A percentile compares a stretch with the other conserved stretches of the same genome.
phyloP scores from a whole-genome alignment of 1,284 basidiomycete genomes.

The Sparassis latifolia region DNA sequence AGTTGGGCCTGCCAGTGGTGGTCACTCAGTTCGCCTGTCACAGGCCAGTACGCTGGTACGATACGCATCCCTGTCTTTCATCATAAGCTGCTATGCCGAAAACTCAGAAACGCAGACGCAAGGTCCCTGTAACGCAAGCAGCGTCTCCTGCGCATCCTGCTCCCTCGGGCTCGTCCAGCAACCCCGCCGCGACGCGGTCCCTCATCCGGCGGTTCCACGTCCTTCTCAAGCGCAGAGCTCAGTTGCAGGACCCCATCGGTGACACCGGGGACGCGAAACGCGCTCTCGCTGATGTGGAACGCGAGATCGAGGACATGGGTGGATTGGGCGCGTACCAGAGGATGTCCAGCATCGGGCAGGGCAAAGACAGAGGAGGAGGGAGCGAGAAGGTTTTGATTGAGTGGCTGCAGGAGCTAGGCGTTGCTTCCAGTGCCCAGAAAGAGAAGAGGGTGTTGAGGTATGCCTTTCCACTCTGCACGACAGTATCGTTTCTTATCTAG shows the following conservation, averaged over 20 bases:
- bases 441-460: slow-evolving; percentile 35
- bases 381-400: slow-evolving; percentile 71
- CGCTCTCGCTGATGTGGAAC: slow-evolving; percentile 44
- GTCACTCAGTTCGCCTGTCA: too few relatives aligned
- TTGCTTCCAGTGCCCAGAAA: slow-evolving; percentile 25
- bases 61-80: too few relatives aligned
- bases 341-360: slow-evolving; percentile 78
- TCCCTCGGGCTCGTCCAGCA: slow-evolving; percentile 30
- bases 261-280: slow-evolving; percentile 14
- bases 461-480: not conserved
- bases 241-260: slow-evolving; percentile 27
- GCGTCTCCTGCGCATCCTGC: slow-evolving; percentile 3
- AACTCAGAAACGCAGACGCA: slow-evolving; percentile 22
- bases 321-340: slow-evolving; percentile 75
- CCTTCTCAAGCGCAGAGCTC: slow-evolving; percentile 53
- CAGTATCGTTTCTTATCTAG: not conserved
- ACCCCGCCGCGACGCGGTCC: slow-evolving; percentile 49
- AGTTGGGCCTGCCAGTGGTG: too few relatives aligned
- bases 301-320: slow-evolving; percentile 60
- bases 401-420: slow-evolving; percentile 61
- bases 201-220: slow-evolving; percentile 67
- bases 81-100: slow-evolving; percentile 16
- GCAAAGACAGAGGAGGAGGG: slow-evolving; percentile 75
- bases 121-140: slow-evolving; percentile 20
- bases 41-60: too few relatives aligned